phyloP scores from a whole-genome alignment of 139 green algal genomes.

The Coccomyxa sp. region DNA sequence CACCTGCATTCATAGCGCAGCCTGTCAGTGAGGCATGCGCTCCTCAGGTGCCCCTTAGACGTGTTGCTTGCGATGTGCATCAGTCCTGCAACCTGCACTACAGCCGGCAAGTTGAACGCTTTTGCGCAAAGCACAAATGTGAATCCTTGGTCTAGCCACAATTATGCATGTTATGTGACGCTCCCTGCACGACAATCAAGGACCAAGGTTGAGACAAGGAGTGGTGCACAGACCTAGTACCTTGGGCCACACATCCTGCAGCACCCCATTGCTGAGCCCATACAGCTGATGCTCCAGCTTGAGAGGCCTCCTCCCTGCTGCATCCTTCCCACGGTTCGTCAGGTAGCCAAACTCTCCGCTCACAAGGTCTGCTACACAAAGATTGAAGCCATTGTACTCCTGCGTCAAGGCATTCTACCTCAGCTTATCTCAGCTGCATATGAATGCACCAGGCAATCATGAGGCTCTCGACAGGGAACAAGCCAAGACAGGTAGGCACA shows the following conservation, averaged over 20 bases:
- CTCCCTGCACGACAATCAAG: no score
- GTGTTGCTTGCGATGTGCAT: no score
- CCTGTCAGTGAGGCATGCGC: not conserved
- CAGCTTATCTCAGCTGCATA: not conserved
- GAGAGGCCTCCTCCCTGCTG: not conserved
- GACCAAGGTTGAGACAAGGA: no score
- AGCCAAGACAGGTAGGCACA: not conserved
- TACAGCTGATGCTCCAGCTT: constrained; percentile 29
- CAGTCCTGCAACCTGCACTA: not conserved
- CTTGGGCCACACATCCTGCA: constrained; percentile 47
- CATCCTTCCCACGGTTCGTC: constrained; percentile 25
- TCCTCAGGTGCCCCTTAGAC: no score
- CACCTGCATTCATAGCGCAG: not conserved
- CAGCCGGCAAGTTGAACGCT: not conserved
- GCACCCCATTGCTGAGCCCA: constrained; percentile 52
- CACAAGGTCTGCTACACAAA: constrained; percentile 49
- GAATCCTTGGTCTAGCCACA: no score
- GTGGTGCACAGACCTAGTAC: no score
- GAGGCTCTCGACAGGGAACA: not conserved
- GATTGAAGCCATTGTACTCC: constrained; percentile 53
- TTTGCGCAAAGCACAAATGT: not conserved
- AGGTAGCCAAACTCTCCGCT: constrained; percentile 32
- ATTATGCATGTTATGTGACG: no score
- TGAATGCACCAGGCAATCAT: not conserved
- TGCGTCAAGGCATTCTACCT: not conserved